Evolutionary conservation across 352 stramenopile species (phyloP).

Genomic region (Globisporangium lucens): DNA sequence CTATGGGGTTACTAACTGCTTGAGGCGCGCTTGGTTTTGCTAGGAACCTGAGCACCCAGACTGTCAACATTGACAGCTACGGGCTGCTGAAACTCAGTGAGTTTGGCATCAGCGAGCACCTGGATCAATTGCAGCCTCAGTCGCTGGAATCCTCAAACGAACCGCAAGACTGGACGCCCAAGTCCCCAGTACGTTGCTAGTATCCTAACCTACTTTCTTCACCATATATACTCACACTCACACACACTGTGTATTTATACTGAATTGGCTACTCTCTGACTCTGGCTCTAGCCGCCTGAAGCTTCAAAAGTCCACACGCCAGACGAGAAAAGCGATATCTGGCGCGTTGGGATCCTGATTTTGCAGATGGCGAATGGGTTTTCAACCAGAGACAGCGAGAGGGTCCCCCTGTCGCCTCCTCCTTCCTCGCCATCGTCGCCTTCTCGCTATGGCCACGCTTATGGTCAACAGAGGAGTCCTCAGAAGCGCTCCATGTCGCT

Average conservation of each 20-base stretch:
- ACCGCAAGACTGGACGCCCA: constrained; percentile 21
- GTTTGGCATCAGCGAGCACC: constrained; percentile 34
- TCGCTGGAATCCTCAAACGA: background rate
- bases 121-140: background rate
- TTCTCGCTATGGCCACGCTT: background rate
- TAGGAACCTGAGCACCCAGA: constrained; percentile 44
- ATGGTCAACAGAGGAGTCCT: background rate
- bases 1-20: background rate
- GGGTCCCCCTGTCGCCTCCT: background rate
- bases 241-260: background rate
- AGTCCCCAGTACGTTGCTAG: constrained; percentile 16
- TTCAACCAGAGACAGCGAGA: constrained; percentile 13
- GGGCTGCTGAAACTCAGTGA: constrained; percentile 52
- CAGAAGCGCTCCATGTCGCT: constrained; percentile 8
- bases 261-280: background rate
- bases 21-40: background rate
- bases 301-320: constrained; percentile 13
- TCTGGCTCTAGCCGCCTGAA: constrained; percentile 24
- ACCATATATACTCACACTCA: background rate
- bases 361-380: constrained; percentile 45
- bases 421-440: background rate
- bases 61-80: constrained; percentile 59
- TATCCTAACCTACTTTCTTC: background rate
- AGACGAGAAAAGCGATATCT: constrained; percentile 49
- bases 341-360: constrained; percentile 48